Conservation (phyloP, 345 rosid species). For the Arabis hirsuta region DNA sequence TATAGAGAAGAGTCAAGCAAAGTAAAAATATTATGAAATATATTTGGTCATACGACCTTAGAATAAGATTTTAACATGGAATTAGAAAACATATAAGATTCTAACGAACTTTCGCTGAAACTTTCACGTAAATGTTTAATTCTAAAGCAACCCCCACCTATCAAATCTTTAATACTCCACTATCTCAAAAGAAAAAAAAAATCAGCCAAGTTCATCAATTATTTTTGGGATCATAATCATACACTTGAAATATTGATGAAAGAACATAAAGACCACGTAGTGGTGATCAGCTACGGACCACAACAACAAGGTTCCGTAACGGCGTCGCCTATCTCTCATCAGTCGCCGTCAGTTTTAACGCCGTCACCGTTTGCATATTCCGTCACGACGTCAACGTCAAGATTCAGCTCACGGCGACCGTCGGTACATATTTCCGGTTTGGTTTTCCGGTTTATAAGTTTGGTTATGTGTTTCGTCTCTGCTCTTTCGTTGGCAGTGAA, state of each 20-base stretch:
- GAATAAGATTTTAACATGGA: conserved; percentile 16
- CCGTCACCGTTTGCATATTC: conserved; percentile 71
- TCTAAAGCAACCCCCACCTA: neutral
- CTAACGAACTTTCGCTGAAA: conserved; percentile 37
- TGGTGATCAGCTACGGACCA: conserved; percentile 44
- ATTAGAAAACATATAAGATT: conserved; percentile 11
- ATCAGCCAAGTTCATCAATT: conserved; percentile 15
- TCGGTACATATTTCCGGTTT: conserved; percentile 44
- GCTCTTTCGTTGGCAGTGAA: conserved; percentile 61
- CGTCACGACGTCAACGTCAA: conserved; percentile 45
- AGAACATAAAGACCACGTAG: conserved; percentile 35
- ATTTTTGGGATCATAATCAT: neutral
- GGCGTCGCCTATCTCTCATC: conserved; percentile 39
- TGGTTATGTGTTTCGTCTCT: conserved; percentile 63
- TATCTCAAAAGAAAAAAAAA: neutral
- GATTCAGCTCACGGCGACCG: conserved; percentile 43
- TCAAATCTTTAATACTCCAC: conserved; percentile 17
- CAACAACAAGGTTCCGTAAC: conserved; percentile 53
- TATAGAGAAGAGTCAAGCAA: neutral
- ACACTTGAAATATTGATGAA: conserved; percentile 28
- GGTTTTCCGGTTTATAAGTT: conserved; percentile 55
- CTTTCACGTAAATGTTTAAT: conserved; percentile 21
- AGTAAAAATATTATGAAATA: neutral
- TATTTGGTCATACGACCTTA: conserved; percentile 1
- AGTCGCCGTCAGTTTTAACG: conserved; percentile 48